Evolutionary conservation across 148 eudicot genomes (phyloP), one percentile per base, ranked within the genome.

Genomic region (Chenopodium formosanum): DNA sequence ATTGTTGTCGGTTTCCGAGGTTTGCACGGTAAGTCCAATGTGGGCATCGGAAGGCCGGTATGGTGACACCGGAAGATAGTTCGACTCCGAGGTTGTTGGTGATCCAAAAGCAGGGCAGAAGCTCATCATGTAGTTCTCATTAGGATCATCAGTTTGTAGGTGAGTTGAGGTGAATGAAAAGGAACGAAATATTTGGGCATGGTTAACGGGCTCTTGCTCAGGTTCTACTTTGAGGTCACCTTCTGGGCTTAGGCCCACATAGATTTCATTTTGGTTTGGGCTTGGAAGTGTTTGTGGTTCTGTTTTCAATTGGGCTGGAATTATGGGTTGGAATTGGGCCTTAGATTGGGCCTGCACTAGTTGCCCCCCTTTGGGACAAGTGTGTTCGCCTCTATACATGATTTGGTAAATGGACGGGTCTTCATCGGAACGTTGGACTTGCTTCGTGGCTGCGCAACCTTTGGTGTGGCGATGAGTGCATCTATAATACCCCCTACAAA

Each of bases 401-500:
- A 93, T 80, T 67, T 89, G 88, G 81, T 87, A 78, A 53, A 90
- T 82, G 60, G 92, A 74, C 3, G 88, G 80, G 77, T 93, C 93
- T 3, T 86, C 89, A 48, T 94, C 89, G 29, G 97, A 82, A 73
- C 68, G 83, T 82, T 94, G 98, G 29, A 94, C 93, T 48, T 88
- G 92, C 79, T 92, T 91, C 25, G 84, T 88, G 46, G 97, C 94
- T 65, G 50, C 81, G 84, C 98, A 95, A 17, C 90, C 89, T 88
- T 82, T 90, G 22, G 88, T 76, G 74, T 84, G 46, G 0, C 94
- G 89, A 86, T 93, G 89, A 34, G 93, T 92, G 86, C 98, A 95
- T 77, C 98, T 74, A 50, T 93, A 93, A 70, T 95, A 95, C 40
- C 91, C 93, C 80, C 98, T 95, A 91, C 79, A 87, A 27, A 22